Percentiles rank a stretch among this genome's conserved stretches.
These are phyloP conservation scores for Gracilaria gracilis DNA, from an alignment of 23 red algal species.

Conservation along the genomic window DNA sequence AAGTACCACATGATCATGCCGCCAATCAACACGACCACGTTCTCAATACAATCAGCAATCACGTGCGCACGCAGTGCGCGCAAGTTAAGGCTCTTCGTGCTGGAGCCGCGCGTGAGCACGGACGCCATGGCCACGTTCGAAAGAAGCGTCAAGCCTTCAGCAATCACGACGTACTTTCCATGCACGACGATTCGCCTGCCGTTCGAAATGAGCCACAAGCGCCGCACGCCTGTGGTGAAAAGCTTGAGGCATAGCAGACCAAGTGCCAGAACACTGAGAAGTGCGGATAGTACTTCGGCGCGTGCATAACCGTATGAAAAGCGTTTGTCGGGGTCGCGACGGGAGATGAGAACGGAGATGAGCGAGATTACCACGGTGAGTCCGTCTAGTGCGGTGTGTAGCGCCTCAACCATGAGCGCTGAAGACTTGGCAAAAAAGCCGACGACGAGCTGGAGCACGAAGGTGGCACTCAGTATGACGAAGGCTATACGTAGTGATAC, in stretches of 20 bases:
- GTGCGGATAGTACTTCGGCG: slow-evolving; percentile 64
- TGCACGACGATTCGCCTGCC: slow-evolving; percentile 6
- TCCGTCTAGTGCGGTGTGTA: slow-evolving; percentile 68
- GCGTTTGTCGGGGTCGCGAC: slow-evolving; percentile 18
- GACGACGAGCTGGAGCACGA: slow-evolving; percentile 41
- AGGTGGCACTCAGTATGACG: slow-evolving; percentile 32
- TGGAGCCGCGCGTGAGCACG: slow-evolving; percentile 37
- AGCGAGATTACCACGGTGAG: slow-evolving; percentile 78
- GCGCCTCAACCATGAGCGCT: slow-evolving; percentile 56
- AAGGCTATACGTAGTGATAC: slow-evolving; percentile 44
- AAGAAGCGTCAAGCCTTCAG: slow-evolving; percentile 65
- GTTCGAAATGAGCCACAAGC: slow-evolving; percentile 21
- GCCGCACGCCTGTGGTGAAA: background rate
- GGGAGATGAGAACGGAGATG: slow-evolving; percentile 40
- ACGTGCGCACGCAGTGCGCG: slow-evolving; percentile 79
- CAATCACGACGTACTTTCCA: slow-evolving; percentile 63
- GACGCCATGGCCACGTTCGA: slow-evolving; percentile 60
- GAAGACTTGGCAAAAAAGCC: slow-evolving; percentile 55
- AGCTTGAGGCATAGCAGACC: slow-evolving; percentile 67
- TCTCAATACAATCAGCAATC: slow-evolving; percentile 78
- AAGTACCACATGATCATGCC: slow-evolving; percentile 66
- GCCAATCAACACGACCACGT: slow-evolving; percentile 59
- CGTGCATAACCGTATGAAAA: slow-evolving; percentile 67
- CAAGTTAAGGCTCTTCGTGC: slow-evolving; percentile 52
- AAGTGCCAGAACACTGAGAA: slow-evolving; percentile 61